Base-by-base conservation (phyloP, 2,329 filamentous ascomycete species). In the Geosmithia putterillii region DNA sequence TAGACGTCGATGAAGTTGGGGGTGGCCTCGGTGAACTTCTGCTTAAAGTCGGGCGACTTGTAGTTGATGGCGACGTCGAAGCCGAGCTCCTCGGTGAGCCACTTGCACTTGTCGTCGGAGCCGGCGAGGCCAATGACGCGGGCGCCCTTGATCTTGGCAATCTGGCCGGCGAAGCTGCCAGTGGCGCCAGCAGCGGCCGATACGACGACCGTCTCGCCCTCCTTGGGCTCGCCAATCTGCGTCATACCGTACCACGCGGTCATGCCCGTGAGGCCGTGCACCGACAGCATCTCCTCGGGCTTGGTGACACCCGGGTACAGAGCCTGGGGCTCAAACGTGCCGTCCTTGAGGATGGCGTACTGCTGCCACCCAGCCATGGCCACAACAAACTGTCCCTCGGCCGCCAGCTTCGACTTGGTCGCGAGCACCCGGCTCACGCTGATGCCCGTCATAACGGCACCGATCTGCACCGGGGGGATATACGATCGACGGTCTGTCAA, bases 161-260 rank as follows among this genome's bases (percentile, higher is more conserved):
- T 86, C 62, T 90, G 85, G 0, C 82, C 83, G 0, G 77, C 84
- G 1, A 89, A 75, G 54, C 74, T 82, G 1, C 85, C 85, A 0
- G 85, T 89, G 0, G 84, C 85, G 2, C 85, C 85, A 0, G 85
- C 85, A 2, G 85, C 85, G 7, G 83, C 84, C 8, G 78, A 83
- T 0, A 90, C 81, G 7, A 89, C 82, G 1, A 90, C 83, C 4
- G 82, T 79, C 49, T 89, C 82, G 4, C 83, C 83, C 2, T 72
- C 59, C 58, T 81, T 77, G 36, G 82, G 75, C 44, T 81, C 65
- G 3, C 76, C 84, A 39, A 89, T 74, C 44, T 83, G 73, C 23
- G 75, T 59, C 56, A 89, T 75, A 18, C 85, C 84, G 49, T 85
- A 83, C 63, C 86, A 89, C 2, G 84, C 84, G 0, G 85, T 89